Base-by-base conservation (phyloP, 768 basidiomycete genomes). In the Xerocomellus intermedius region DNA sequence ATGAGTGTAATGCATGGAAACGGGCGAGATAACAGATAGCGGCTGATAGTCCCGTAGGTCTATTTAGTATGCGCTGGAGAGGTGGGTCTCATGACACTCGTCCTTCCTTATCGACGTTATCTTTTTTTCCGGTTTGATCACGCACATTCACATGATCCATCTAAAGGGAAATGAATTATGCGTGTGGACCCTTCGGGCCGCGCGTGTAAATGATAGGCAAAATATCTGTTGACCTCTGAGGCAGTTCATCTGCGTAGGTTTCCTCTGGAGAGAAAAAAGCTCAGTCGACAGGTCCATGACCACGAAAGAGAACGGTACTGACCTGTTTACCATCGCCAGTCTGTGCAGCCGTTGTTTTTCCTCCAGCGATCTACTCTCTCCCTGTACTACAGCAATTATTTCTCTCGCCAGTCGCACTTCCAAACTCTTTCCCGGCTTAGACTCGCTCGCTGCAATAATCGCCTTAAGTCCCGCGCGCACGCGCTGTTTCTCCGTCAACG, bases 401-500 rank as follows among this genome's bases (percentile, higher is more conserved):
- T 96, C 92, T 65, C 83, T 77, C 30, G 93, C 93, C 56, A 96
- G 69, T 55, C 93, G 75, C 64, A 88, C 83, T 59, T 85, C 83
- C 8, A 87, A 57, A 0, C 74, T 80, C 61, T 79, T 78, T 22
- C 86, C 88, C 0, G 78, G 68, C 39, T 79, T 78, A 52, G 72
- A 74, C 55, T 86, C 78, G 56, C 82, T 81, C 13, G 82, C 84
- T 6, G 84, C 73, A 42, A 92, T 60, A 16, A 97, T 85, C 81
- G 87, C 91, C 56, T 77, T 67, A 36, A 96, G 76, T 4, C 85
- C 94, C 45, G 75, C 79, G 33, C 82, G 79, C 42, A 83, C 81
- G 35, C 93, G 79, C 74, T 94, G 92, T 66, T 88, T 83, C 74
- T 94, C 92, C 49, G 78, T 85, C 53, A 97, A 75, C 1, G 91